Percentiles rank a stretch among this genome's conserved stretches.
These are phyloP conservation scores for Sesbania bispinosa DNA, from an alignment of 306 rosid species.

Conservation along the genomic window DNA sequence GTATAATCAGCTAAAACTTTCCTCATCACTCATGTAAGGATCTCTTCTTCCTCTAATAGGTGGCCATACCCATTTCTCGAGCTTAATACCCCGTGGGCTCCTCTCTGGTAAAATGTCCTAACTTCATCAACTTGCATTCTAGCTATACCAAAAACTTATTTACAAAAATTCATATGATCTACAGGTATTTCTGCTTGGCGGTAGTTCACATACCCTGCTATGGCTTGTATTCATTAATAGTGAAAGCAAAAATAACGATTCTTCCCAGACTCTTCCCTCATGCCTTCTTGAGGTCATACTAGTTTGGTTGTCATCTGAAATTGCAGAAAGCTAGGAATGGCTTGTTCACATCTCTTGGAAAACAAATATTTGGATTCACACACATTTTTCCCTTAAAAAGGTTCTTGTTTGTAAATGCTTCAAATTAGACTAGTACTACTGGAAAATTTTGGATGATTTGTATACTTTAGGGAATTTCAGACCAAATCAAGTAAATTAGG, in stretches of 20 bases:
- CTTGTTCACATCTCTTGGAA: not conserved
- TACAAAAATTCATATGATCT: not conserved
- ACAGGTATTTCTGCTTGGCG: constrained; percentile 73
- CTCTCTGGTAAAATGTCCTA: constrained; percentile 59
- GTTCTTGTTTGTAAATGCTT: not conserved
- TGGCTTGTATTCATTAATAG: constrained; percentile 55
- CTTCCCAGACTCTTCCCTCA: constrained; percentile 55
- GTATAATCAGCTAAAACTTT: not conserved
- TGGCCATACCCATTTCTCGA: constrained; percentile 88
- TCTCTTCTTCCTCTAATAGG: constrained; percentile 27
- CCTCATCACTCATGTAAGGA: not conserved
- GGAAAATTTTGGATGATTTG: not conserved
- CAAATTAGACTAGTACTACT: not conserved
- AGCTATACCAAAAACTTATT: not conserved
- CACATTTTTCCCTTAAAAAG: not conserved
- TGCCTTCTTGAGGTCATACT: constrained; percentile 36
- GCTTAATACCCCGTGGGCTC: constrained; percentile 69
- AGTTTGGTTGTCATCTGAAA: constrained; percentile 15
- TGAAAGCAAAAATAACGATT: constrained; percentile 50
- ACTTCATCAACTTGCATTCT: not conserved
- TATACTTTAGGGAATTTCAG: not conserved
- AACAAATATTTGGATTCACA: not conserved
- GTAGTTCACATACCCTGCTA: constrained; percentile 72
- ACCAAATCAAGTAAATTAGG: not conserved
- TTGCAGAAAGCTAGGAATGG: not conserved